Conservation (phyloP, 768 basidiomycete species). For the Tremella mesenterica region DNA sequence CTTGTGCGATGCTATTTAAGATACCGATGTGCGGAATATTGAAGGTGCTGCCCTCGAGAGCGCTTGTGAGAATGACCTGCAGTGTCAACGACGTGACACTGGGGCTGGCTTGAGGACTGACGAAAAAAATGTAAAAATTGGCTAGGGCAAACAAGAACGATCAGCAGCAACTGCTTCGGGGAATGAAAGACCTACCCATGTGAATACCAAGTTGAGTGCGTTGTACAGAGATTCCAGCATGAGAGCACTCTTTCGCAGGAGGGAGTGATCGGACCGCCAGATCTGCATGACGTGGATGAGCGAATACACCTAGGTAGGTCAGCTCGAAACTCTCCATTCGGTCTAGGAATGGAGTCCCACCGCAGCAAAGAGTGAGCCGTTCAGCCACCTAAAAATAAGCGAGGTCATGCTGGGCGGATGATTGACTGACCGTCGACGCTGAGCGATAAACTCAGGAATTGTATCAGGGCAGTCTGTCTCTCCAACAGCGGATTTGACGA, state of each 20-base stretch:
- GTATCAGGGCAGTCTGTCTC: conserved; percentile 90
- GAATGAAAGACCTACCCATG: too few species aligned
- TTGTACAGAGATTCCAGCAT: conserved; percentile 80
- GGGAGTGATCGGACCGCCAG: conserved; percentile 69
- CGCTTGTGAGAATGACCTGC: conserved; percentile 78
- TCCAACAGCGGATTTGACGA: conserved; percentile 64
- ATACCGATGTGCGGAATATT: conserved; percentile 57
- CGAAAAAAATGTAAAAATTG: conserved; percentile 93
- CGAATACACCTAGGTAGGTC: conserved; percentile 57
- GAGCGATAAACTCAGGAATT: conserved; percentile 85
- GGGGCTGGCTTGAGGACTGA: conserved; percentile 46
- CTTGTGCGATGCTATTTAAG: conserved; percentile 69
- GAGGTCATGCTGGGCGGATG: conserved; percentile 29
- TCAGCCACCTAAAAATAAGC: conserved; percentile 44
- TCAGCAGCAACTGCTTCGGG: too few species aligned
- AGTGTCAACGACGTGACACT: background rate
- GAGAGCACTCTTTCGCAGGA: conserved; percentile 61
- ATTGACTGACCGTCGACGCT: conserved; percentile 70
- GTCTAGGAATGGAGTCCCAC: conserved; percentile 7
- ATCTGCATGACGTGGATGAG: conserved; percentile 78
- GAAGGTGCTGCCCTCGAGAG: conserved; percentile 68
- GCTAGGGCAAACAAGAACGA: conserved; percentile 78
- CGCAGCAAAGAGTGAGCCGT: conserved; percentile 87
- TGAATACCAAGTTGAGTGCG: conserved; percentile 72
- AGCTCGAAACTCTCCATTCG: background rate